Evolutionary conservation across 305 asterid species (phyloP), one percentile per base, ranked within the genome.

Genomic region (Petunia hybrid): DNA sequence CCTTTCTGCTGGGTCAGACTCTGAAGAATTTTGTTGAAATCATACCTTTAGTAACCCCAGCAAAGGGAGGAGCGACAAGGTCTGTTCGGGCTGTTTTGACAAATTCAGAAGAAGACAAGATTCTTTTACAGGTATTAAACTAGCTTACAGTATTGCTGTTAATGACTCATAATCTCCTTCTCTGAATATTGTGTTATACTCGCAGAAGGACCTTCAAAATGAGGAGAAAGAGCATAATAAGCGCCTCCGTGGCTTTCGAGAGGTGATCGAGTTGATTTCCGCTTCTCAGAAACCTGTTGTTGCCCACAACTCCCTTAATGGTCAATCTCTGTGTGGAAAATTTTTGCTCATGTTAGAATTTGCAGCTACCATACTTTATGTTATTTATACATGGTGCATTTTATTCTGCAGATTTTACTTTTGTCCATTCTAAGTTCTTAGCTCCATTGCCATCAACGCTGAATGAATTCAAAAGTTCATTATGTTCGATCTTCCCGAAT

Each of bases 211-310:
- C 87, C 87, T 95, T 79, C 89, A 84, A 65, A 87, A 90, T 56
- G 79, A 76, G 90, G 97, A 91, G 85, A 85, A 87, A 79, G 95
- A 91, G 87, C 88, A 88, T 78, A 87, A 82, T 83, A 86, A 71
- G 82, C 88, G 81, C 74, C 85, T 87, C 48, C 90, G 91, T 84
- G 98, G 99, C 85, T 94, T 94, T 84, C 87, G 97, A 59, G 97
- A 91, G 89, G 97, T 92, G 93, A 88, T 95, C 85, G 97, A 94
- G 85, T 83, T 94, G 90, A 88, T 95, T 85, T 91, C 98, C 46
- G 48, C 87, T 86, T 94, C 98, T 86, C 88, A 85, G 89, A 92
- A 88, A 79, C 98, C 97, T 68, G 84, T 95, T 67, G 91, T 95
- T 84, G 97, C 88, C 82, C 97, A 92, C 91, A 91, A 94, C 91